A percentile compares a stretch with the other conserved stretches of the same genome.
Conservation (phyloP, 306 rosid genomes). For the Mimosa pudica region DNA sequence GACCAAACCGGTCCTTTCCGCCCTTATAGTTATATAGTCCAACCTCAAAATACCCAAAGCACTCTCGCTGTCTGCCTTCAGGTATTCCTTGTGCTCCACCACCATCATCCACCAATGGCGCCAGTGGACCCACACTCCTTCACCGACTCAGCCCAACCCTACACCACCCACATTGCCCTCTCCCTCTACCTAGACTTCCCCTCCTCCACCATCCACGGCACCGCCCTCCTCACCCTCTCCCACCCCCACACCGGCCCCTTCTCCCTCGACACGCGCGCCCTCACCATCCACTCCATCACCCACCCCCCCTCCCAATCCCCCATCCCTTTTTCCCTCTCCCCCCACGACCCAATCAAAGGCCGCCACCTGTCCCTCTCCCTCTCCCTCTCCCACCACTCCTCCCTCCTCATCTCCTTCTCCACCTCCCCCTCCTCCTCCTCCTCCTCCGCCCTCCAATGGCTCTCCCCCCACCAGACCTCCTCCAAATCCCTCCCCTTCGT, state of each 20-base stretch:
- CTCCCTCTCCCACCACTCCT: conserved; percentile 56
- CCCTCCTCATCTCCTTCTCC: conserved; percentile 54
- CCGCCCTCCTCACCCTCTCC: conserved; percentile 63
- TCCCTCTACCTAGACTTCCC: conserved; percentile 72
- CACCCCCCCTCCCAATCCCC: conserved; percentile 46
- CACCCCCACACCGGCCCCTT: conserved; percentile 59
- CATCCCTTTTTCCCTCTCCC: conserved; percentile 59
- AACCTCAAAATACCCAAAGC: no score
- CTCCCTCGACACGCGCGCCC: conserved; percentile 80
- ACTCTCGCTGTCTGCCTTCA: no score
- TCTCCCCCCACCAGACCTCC: conserved; percentile 74
- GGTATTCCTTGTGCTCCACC: background rate
- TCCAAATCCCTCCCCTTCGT: conserved; percentile 70
- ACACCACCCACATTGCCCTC: conserved; percentile 57
- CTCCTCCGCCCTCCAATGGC: conserved; percentile 94
- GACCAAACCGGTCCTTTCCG: no score
- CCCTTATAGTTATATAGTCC: no score
- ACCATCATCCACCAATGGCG: conserved; percentile 57
- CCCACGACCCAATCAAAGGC: conserved; percentile 62
- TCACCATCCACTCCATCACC: conserved; percentile 52
- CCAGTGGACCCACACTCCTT: conserved; percentile 89
- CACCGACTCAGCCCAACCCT: conserved; percentile 67
- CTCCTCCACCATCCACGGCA: conserved; percentile 58
- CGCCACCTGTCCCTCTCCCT: conserved; percentile 55
- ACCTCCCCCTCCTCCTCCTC: conserved; percentile 56